These are phyloP conservation scores for Colletotrichum gigasporum DNA, from an alignment of 2,329 filamentous ascomycete genomes.

Conservation along the genomic window DNA sequence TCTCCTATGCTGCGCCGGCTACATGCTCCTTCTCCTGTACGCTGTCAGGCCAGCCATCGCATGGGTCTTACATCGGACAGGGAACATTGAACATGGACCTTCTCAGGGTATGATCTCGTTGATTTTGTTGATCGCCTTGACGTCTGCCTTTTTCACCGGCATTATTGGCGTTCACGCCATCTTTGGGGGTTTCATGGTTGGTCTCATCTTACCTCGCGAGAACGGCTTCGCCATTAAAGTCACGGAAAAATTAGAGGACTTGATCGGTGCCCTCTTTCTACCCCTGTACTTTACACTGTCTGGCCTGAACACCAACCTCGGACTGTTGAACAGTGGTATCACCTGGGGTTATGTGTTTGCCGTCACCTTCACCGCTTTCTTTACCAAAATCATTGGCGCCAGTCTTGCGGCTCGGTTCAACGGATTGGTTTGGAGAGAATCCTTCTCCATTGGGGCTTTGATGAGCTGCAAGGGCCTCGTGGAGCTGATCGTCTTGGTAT, in stretches of 20 bases:
- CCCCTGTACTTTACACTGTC: constrained; percentile 95
- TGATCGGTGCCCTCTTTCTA: constrained; percentile 83
- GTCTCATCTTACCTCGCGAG: constrained; percentile 89
- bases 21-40: constrained; percentile 78
- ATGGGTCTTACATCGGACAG: constrained; percentile 76
- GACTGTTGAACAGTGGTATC: constrained; percentile 81
- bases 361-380: constrained; percentile 82
- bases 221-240: constrained; percentile 90
- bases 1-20: constrained; percentile 78
- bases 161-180: constrained; percentile 95
- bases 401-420: constrained; percentile 79
- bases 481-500: constrained; percentile 90
- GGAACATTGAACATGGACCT: constrained; percentile 86
- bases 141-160: constrained; percentile 85
- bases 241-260: constrained; percentile 93
- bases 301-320: constrained; percentile 87
- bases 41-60: constrained; percentile 78
- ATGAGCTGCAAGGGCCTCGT: constrained; percentile 99
- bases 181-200: constrained; percentile 91
- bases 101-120: constrained; percentile 85
- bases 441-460: constrained; percentile 83
- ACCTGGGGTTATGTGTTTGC: constrained; percentile 92
- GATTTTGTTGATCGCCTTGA: constrained; percentile 81
- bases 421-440: constrained; percentile 90
- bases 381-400: constrained; percentile 85